Conservation (phyloP, 208 protist genomes). For the Trichomonas tenax region DNA sequence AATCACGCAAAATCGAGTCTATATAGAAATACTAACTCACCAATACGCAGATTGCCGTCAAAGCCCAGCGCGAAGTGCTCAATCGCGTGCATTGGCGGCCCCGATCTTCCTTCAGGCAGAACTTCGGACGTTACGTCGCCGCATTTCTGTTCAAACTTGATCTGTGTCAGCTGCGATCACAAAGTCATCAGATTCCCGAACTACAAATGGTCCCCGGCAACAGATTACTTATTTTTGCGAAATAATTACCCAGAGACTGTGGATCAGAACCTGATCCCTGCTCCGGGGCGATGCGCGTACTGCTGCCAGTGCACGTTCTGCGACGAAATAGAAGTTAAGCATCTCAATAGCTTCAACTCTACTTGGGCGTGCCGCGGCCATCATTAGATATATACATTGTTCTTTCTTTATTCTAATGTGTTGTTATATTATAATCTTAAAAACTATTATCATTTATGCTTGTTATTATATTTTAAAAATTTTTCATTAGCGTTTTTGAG, state of each 20-base stretch:
- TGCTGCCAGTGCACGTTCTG: conserved; percentile 16
- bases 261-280: neutral
- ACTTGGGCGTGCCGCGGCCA: neutral
- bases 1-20: neutral
- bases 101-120: neutral
- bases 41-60: neutral
- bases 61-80: neutral
- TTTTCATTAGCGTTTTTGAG: too few species aligned
- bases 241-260: conserved; percentile 2
- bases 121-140: neutral
- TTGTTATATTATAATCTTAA: neutral
- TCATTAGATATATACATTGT: neutral
- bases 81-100: neutral
- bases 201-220: neutral
- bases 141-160: neutral
- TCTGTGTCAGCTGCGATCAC: neutral
- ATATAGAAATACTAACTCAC: neutral
- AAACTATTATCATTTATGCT: too few species aligned
- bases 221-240: neutral
- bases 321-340: neutral
- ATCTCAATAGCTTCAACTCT: neutral
- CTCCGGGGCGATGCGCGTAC: neutral
- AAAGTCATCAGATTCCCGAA: neutral
- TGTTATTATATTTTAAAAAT: too few species aligned
- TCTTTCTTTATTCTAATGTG: neutral